These are phyloP conservation scores for Kodamaea lidongshanica DNA, from an alignment of 805 yeast genomes.

Conservation along the genomic window DNA sequence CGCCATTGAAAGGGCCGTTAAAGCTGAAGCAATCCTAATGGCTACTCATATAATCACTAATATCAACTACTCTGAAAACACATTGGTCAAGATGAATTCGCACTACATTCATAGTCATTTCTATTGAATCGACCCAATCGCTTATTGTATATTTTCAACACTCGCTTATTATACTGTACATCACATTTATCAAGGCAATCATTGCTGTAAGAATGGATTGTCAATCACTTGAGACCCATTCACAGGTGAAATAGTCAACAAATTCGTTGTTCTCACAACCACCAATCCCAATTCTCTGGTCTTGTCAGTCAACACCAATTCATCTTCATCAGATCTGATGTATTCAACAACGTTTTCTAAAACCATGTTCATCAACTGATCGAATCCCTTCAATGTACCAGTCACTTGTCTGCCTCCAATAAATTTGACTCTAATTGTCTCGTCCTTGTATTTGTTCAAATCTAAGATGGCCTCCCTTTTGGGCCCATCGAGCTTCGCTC, in stretches of 20 bases:
- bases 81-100: no score
- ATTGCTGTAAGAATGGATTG: constrained; percentile 49
- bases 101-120: no score
- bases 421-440: constrained; percentile 68
- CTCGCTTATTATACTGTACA: no score
- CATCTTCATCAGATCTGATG: constrained; percentile 55
- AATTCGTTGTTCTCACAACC: constrained; percentile 78
- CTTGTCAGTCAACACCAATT: constrained; percentile 44
- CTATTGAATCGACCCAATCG: no score
- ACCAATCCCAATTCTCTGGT: constrained; percentile 71
- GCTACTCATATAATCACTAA: no score
- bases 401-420: constrained; percentile 80
- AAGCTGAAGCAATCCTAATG: no score
- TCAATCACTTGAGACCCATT: constrained; percentile 66
- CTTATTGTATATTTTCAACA: no score
- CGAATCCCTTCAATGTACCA: constrained; percentile 80
- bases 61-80: no score
- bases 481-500: constrained; percentile 55
- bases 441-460: constrained; percentile 68
- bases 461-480: constrained; percentile 87
- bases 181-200: no score
- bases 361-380: constrained; percentile 74
- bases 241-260: constrained; percentile 67
- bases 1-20: no score
- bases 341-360: constrained; percentile 66